A percentile compares a stretch with the other conserved stretches of the same genome.
These are phyloP conservation scores for Xylaria sp. DNA, from an alignment of 2,329 filamentous ascomycete species.

Conservation along the genomic window DNA sequence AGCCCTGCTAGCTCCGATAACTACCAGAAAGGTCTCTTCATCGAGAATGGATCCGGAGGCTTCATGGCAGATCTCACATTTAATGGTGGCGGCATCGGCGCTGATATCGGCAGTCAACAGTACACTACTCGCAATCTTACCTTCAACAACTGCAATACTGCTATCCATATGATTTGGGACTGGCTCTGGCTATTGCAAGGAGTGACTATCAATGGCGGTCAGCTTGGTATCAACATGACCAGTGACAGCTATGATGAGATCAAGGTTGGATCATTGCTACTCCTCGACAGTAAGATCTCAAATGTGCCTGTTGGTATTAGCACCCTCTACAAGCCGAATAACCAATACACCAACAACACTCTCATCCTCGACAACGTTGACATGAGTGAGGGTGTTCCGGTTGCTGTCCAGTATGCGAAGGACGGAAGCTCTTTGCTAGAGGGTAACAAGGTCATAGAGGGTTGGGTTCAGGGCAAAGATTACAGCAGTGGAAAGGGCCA, in stretches of 20 bases:
- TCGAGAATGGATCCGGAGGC: slow-evolving; percentile 85
- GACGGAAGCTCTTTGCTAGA: slow-evolving; percentile 70
- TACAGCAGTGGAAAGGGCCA: slow-evolving; percentile 65
- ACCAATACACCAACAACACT: slow-evolving; percentile 78
- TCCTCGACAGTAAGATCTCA: slow-evolving; percentile 82
- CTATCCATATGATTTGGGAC: slow-evolving; percentile 91
- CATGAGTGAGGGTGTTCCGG: slow-evolving; percentile 72
- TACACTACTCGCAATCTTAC: slow-evolving; percentile 85
- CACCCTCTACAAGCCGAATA: slow-evolving; percentile 73
- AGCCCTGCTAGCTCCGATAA: slow-evolving; percentile 69
- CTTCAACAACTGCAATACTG: slow-evolving; percentile 84
- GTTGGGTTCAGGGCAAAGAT: slow-evolving; percentile 82
- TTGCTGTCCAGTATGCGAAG: slow-evolving; percentile 70
- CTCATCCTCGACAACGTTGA: slow-evolving; percentile 91
- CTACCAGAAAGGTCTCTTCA: slow-evolving; percentile 80
- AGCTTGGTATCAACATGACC: slow-evolving; percentile 83
- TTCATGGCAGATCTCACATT: slow-evolving; percentile 87
- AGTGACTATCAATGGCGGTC: slow-evolving; percentile 76
- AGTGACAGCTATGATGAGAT: slow-evolving; percentile 69
- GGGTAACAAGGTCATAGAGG: slow-evolving; percentile 74
- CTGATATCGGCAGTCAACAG: slow-evolving; percentile 86
- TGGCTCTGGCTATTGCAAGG: slow-evolving; percentile 88
- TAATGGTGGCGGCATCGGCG: slow-evolving; percentile 81
- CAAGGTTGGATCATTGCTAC: slow-evolving; percentile 84
- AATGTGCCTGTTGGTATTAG: slow-evolving; percentile 81